Evolutionary conservation across 352 stramenopile genomes (phyloP), one percentile per base, ranked within the genome.

Genomic region (Thalassiosira mediterranea): DNA sequence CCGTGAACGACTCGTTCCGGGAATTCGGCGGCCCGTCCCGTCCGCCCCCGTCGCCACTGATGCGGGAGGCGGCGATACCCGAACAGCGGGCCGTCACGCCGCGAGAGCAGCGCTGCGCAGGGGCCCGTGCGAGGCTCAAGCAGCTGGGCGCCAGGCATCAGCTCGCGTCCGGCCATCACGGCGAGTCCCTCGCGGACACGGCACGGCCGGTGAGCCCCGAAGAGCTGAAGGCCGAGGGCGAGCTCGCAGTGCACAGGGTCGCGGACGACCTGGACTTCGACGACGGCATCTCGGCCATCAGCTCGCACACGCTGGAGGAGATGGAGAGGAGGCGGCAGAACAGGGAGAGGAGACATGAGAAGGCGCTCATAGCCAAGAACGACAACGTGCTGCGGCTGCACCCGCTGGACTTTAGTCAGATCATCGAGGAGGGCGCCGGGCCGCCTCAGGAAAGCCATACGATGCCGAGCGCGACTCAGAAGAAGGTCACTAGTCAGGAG

Each of bases 211-310:
- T 52, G 19, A 37, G 21, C 8, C 58, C 66, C 19, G 66, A 67
- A 28, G 23, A 42, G 8, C 49, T 11, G 23, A 11, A 29, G 26
- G 15, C 46, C 11, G 31, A 32, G 44, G 15, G 46, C 23, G 31
- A 32, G 44, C 1, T 44, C 7, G 7, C 34, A 13, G 26, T 28
- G 23, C 2, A 60, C 15, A 28, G 11, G 0, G 54, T 28, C 10
- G 28, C 4, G 0, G 52, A 42, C 25, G 52, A 44, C 15, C 44
- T 76, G 1, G 72, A 79, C 40, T 83, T 79, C 57, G 85, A 91
- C 53, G 85, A 91, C 81, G 79, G 81, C 7, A 87, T 91, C 57
- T 81, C 57, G 3, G 72, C 72, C 19, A 88, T 91, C 64, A 83
- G 69, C 1, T 71, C 78, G 1, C 74, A 90, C 44, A 91, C 82